These are phyloP conservation scores for Tricholomella constricta DNA, from an alignment of 768 basidiomycete genomes.

Conservation along the genomic window DNA sequence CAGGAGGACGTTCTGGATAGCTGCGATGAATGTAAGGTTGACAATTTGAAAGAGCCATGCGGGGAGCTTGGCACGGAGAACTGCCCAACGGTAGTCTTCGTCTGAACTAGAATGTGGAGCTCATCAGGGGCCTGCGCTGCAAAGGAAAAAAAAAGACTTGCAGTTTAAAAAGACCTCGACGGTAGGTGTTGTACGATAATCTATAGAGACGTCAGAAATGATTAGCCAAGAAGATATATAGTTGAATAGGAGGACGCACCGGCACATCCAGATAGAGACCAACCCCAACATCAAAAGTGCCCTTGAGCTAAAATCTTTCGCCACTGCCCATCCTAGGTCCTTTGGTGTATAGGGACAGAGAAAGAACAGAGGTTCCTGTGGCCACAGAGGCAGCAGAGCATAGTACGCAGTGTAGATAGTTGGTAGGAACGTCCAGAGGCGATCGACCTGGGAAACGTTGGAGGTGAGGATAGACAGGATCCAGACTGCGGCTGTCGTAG, in stretches of 20 bases:
- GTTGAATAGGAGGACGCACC: constrained; percentile 26
- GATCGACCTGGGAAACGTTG: constrained; percentile 89
- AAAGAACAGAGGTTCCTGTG: constrained; percentile 37
- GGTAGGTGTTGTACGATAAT: constrained; percentile 78
- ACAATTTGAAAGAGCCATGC: constrained; percentile 46
- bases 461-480: constrained; percentile 65
- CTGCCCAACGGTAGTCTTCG: constrained; percentile 92
- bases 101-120: constrained; percentile 50
- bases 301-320: constrained; percentile 63
- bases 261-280: constrained; percentile 67
- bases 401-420: constrained; percentile 82
- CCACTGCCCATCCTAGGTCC: constrained; percentile 37
- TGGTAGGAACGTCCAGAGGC: constrained; percentile 79
- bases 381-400: constrained; percentile 71
- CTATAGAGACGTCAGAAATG: constrained; percentile 33
- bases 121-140: not conserved
- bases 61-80: constrained; percentile 60
- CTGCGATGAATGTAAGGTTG: constrained; percentile 70
- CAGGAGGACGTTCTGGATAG: constrained; percentile 80
- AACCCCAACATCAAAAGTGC: constrained; percentile 76
- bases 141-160: constrained; percentile 32
- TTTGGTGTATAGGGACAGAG: constrained; percentile 61
- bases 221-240: constrained; percentile 17
- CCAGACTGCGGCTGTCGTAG: constrained; percentile 50
- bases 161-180: constrained; percentile 80